Base-by-base conservation (phyloP, 2,329 filamentous ascomycete genomes). In the Fusarium secorum region DNA sequence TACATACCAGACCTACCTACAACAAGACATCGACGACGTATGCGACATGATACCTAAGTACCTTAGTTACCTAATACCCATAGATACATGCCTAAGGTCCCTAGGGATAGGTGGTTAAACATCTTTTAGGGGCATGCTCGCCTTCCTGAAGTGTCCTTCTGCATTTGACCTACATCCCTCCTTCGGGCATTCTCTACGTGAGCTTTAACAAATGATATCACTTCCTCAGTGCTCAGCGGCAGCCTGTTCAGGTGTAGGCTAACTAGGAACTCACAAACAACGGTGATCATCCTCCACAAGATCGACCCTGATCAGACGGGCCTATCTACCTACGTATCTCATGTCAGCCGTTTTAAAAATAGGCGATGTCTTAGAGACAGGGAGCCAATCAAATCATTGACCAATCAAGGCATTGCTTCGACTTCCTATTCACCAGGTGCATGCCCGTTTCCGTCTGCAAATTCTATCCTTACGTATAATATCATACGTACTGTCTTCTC, bases 371-470 rank as follows among this genome's bases (percentile, higher is more conserved):
- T 44, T 39, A 26, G 14, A 20, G 33, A 41, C 53, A 68, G 44
- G 62, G 67, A 46, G 24, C 36, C 24, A 52, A 24, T 39, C 30
- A 55, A 57, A 41, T 44, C 45, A 44, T 38, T 49, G 52, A 30
- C 67, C 51, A 71, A 64, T 71, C 38, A 71, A 54, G 22, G 38
- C 28, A 44, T 39, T 15, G 17, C 22, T 60, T 65, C 28, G 42
- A 28, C 49, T n/a, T 45, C 38, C 38, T 18, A 22, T 14, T 24
- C 36, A 38, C 41, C 38, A 53, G 46, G 39, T 66, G 28, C 39
- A 54, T 36, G 13, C 28, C 39, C 17, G 48, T 26, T 48, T 41
- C 42, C 22, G 56, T 69, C 44, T 60, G 20, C 17, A 46, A 30
- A 32, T 53, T 56, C 30, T 33, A 20, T 41, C 35, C 45, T 56